Base-by-base conservation (phyloP, 257 asterid genomes). In the Scutellaria baicalensis region DNA sequence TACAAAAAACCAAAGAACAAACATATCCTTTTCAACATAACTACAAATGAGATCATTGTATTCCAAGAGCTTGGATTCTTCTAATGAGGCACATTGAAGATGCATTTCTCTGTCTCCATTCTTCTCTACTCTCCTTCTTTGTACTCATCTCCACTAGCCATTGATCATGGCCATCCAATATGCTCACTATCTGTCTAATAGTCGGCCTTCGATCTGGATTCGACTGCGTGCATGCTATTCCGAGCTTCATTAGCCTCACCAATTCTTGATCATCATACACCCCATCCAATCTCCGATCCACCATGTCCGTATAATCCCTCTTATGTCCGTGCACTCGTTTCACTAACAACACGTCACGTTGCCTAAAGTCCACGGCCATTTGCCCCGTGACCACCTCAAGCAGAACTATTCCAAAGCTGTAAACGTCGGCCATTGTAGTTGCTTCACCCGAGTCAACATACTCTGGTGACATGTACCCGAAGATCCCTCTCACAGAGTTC, bases 391-490 rank as follows among this genome's bases (percentile, higher is more conserved):
- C 80, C 50, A 89, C 85, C 84, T 93, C 99, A 7, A 93, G 93
- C 44, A 93, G 56, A 44, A 93, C 97, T 2, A 93, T 84, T 2
- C 97, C 97, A 16, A 87, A 93, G 87, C 97, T 93, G 49, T 89
- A 93, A 6, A 93, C 89, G 64, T 93, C 99, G 1, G 97, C 93
- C 95, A 77, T 85, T 6, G 97, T 77, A 3, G 91, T 83, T 38
- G 97, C 97, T 21, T 87, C 96, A 0, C 96, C 97, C 0, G 87
- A 81, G 10, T 89, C 86, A 51, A 87, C 72, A 12, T 93, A 89
- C 45, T 93, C 97, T 0, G 99, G 97, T 10, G 99, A 82, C 84
- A 93, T 82, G 67, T 91, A 89, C 0, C 99, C 97, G 9, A 91
- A 93, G 3, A 91, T 93, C 60, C 99, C 99, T 4, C 96, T 61